These are phyloP conservation scores for Clavaria fumosa DNA, from an alignment of 768 basidiomycete species.

Conservation along the genomic window DNA sequence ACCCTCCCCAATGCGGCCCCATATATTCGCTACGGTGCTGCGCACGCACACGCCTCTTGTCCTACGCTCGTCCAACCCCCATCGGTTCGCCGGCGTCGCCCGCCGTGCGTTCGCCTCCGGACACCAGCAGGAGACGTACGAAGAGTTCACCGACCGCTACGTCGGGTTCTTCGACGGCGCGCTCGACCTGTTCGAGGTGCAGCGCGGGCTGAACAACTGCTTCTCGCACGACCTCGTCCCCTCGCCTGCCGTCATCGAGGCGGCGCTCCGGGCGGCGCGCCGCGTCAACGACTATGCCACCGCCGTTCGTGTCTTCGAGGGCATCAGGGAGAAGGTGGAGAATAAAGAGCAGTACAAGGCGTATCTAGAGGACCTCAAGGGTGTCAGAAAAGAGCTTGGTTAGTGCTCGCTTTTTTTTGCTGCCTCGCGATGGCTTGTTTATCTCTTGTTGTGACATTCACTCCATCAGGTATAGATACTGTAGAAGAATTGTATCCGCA, in stretches of 20 bases:
- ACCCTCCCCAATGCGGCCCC: conserved; percentile 50
- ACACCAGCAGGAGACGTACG: conserved; percentile 84
- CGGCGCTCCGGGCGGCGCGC: conserved; percentile 73
- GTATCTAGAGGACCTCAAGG: conserved; percentile 83
- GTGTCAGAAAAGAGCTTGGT: conserved; percentile 88
- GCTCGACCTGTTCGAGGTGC: conserved; percentile 95
- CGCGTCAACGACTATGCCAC: conserved; percentile 96
- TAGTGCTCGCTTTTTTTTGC: conserved; percentile 8
- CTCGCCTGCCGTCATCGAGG: conserved; percentile 68
- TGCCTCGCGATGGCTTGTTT: conserved; percentile 1
- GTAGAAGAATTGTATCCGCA: conserved; percentile 32
- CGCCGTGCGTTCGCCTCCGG: conserved; percentile 34
- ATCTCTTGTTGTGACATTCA: background rate
- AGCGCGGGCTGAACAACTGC: conserved; percentile 98
- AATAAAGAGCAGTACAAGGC: conserved; percentile 90
- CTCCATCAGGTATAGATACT: conserved; percentile 21
- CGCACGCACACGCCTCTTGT: conserved; percentile 42
- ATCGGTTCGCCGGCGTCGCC: conserved; percentile 15
- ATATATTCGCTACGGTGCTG: conserved; percentile 45
- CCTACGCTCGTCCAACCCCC: conserved; percentile 21
- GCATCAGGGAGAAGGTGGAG: conserved; percentile 94
- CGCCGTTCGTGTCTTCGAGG: conserved; percentile 92
- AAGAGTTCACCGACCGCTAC: conserved; percentile 89
- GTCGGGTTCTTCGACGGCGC: conserved; percentile 85
- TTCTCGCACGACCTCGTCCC: conserved; percentile 97